Base-by-base conservation (phyloP, 495 filamentous ascomycete species). In the Xylaria flabelliformis region DNA sequence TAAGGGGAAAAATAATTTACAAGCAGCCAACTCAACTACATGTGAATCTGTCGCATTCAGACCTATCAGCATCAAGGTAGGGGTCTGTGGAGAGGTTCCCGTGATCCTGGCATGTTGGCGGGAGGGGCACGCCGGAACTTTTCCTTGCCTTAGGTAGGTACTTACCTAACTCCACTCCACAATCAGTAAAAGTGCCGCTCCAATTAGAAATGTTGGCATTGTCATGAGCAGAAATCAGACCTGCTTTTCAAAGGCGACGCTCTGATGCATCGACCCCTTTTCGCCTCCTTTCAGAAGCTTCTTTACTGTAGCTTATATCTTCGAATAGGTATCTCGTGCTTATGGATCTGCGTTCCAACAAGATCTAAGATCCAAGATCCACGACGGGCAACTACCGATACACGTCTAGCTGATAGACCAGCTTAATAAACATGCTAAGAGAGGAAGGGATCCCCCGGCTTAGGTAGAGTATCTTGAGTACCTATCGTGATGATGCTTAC, bases 111-210 rank as follows among this genome's bases (percentile, higher is more conserved):
- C 50, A 51, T 3, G 5, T 17, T 13, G 39, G 26, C 26, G 26
- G 26, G 26, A 29, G 26, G 26, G 26, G 26, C 26, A 29, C 26
- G 26, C n/a, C n/a, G 26, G 26, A 2, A 29, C 26, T 29, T 29
- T 29, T 29, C 26, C 26, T 29, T 29, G 26, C 2, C 26, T 29
- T 29, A 29, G 26, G n/a, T n/a, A n/a, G n/a, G n/a, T n/a, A n/a
- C n/a, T n/a, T 29, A 29, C 1, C 26, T 29, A 29, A 29, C 26
- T 29, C 26, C 26, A 29, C 26, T 29, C 62, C 62, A 64, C 62
- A 48, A 64, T 17, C 62, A 24, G 62, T 34, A 10, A 36, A 65
- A 51, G 17, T 65, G 63, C 63, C 42, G 63, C 12, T 48, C 44
- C 63, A 65, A 65, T 65, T 1, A 65, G 7, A 34, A 12, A 9